Base-by-base conservation (phyloP, 805 yeast genomes). In the Metschnikowia baotianmanensis region DNA sequence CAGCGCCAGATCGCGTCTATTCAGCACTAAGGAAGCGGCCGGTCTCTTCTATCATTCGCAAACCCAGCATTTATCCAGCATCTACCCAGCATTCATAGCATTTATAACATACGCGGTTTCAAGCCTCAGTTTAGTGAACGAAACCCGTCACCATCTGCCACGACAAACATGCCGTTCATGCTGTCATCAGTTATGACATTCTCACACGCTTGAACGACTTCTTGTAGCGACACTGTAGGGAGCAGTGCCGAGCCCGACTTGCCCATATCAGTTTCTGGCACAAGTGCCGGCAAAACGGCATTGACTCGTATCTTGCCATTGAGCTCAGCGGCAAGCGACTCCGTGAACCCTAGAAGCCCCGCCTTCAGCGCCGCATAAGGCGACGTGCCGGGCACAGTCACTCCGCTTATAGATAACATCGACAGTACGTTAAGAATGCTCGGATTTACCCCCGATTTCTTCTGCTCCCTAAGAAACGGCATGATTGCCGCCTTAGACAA, bases 321-420 rank as follows among this genome's bases (percentile, higher is more conserved):
- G 44, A 83, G 55, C 49, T 87, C 96, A 1, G 58, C 50, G 0
- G 90, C 83, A 24, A 85, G 56, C 0, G 82, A 58, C 32, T 67
- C 61, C 0, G 88, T 75, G 50, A 86, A 78, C 3, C 83, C 83
- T 34, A 75, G 61, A 3, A 87, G 53, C 0, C 88, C 96, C 0
- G 83, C 80, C 55, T 87, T 87, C 38, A 83, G 67, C 0, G 89
- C 85, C 0, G 83, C 65, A 51, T 87, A 87, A 0, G 81, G 81
- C 0, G 78, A 47, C 0, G 88, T 72, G 1, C 95, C 95, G 3
- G 74, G 71, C 0, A 67, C 46, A 1, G 51, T 46, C 5, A 50
- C 36, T 9, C 58, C 56, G 0, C 70, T 63, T 3, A 64, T 32
- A 0, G 83, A 78, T 17, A 87, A 62, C 6, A 83, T 71, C 0